Evolutionary conservation across 2,329 filamentous ascomycete genomes (phyloP).

Genomic region (Leptographium wingfieldii): DNA sequence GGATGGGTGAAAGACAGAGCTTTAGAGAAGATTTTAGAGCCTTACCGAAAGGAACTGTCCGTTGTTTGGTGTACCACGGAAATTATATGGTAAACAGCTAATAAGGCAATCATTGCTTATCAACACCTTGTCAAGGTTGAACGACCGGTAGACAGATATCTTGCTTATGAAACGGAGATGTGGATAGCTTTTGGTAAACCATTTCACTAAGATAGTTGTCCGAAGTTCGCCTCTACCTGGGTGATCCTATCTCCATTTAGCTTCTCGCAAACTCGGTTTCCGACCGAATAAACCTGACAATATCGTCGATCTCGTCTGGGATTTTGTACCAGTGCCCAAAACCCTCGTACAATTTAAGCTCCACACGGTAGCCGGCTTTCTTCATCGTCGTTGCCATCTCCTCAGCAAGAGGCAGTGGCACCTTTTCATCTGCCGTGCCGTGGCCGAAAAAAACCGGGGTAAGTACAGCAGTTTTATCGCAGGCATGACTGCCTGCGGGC

Average conservation of each 20-base stretch:
- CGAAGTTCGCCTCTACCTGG: no score
- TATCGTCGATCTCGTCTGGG: conserved; percentile 34
- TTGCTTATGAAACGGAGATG: no score
- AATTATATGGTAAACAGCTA: no score
- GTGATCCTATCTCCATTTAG: no score
- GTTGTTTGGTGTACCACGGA: no score
- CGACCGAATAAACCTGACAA: conserved; percentile 19
- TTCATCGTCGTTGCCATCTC: conserved; percentile 18
- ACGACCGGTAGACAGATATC: no score
- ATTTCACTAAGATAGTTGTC: no score
- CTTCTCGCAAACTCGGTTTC: no score
- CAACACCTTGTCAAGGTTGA: no score
- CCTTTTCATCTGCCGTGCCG: conserved; percentile 25
- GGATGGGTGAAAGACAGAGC: neutral
- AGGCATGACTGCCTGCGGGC: neutral
- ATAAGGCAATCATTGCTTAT: no score
- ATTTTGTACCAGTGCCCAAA: conserved; percentile 36
- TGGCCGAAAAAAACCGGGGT: conserved; percentile 33
- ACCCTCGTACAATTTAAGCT: conserved; percentile 26
- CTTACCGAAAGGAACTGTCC: conserved; percentile 5
- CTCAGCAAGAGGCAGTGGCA: conserved; percentile 20
- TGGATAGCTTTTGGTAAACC: no score
- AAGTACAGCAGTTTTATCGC: conserved; percentile 6
- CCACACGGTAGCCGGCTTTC: conserved; percentile 21
- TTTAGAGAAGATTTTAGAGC: neutral